phyloP scores from a whole-genome alignment of 148 eudicot genomes.

The Vaccinium macrocarpon region DNA sequence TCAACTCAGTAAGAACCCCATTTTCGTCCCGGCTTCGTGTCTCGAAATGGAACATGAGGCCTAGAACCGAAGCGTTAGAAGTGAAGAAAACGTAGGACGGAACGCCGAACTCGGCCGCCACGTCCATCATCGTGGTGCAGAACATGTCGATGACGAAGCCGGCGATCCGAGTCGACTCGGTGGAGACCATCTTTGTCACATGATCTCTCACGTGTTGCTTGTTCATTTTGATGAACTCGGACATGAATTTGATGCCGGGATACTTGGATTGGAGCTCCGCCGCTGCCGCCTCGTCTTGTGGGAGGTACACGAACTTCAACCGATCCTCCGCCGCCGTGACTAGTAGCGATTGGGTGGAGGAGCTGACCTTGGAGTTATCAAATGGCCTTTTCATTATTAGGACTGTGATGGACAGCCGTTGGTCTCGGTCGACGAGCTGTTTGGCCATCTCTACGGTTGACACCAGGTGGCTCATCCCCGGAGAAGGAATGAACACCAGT shows the following conservation, averaged over 20 bases:
- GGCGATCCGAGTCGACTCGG: not conserved
- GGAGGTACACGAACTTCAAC: constrained; percentile 13
- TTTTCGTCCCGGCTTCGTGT: not conserved
- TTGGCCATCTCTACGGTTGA: constrained; percentile 36
- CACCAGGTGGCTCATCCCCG: constrained; percentile 30
- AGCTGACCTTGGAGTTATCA: constrained; percentile 12
- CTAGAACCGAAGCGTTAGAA: constrained; percentile 6
- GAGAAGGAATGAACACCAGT: constrained; percentile 27
- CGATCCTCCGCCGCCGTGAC: not conserved
- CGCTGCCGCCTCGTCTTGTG: not conserved
- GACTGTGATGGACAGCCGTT: constrained; percentile 33
- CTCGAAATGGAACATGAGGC: constrained; percentile 21
- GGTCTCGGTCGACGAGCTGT: constrained; percentile 23
- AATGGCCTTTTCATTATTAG: constrained; percentile 25
- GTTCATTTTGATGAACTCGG: not conserved
- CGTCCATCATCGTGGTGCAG: constrained; percentile 28
- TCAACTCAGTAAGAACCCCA: not conserved
- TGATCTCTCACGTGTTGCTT: constrained; percentile 11
- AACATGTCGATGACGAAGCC: constrained; percentile 34
- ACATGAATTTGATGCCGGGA: not conserved
- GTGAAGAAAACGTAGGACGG: constrained; percentile 30
- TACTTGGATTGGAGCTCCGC: not conserved
- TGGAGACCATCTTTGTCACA: not conserved
- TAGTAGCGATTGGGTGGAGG: not conserved
- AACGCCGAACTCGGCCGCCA: constrained; percentile 23